Percentiles rank a stretch among this genome's conserved stretches.
Evolutionary conservation across 495 filamentous ascomycete species (phyloP).

Genomic region (Xeromyces bisporus): DNA sequence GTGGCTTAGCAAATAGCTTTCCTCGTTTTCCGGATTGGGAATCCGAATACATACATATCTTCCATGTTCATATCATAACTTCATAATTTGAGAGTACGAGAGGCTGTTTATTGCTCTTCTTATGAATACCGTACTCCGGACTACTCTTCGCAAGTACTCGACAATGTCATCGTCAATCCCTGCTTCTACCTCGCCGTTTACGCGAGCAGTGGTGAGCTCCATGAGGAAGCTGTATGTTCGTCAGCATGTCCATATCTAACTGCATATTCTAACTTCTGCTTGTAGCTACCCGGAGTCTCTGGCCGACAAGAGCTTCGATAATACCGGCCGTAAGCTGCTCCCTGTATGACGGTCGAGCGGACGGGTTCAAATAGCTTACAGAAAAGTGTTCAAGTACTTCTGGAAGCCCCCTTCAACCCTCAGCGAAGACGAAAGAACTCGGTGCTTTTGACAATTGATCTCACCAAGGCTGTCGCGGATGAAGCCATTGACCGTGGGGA

Average conservation of each 20-base stretch:
- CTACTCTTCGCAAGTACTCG: conserved; percentile 11
- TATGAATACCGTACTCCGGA: conserved; percentile 7
- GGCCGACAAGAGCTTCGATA: conserved; percentile 85
- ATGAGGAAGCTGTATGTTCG: conserved; percentile 63
- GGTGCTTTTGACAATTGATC: conserved; percentile 79
- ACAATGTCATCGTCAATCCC: conserved; percentile 16
- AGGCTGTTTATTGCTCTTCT: no score
- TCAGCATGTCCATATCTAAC: conserved; percentile 7
- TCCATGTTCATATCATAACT: no score
- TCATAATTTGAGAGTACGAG: no score
- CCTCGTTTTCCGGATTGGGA: no score
- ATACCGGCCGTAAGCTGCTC: conserved; percentile 56
- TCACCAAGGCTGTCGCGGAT: conserved; percentile 76
- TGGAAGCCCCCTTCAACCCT: conserved; percentile 55
- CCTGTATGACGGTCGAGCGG: not conserved
- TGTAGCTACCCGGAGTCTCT: conserved; percentile 72
- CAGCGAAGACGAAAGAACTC: conserved; percentile 44
- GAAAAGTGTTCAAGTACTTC: conserved; percentile 37
- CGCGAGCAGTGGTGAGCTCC: conserved; percentile 57
- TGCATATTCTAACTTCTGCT: not conserved
- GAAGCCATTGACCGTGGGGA: conserved; percentile 66
- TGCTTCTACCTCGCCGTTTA: conserved; percentile 44
- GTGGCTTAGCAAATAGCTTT: not conserved
- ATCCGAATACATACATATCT: no score
- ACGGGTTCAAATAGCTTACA: conserved; percentile 3